A percentile compares a stretch with the other conserved stretches of the same genome.
Conservation (phyloP, 805 yeast species). For the Saccharomycopsis lassenensis region DNA sequence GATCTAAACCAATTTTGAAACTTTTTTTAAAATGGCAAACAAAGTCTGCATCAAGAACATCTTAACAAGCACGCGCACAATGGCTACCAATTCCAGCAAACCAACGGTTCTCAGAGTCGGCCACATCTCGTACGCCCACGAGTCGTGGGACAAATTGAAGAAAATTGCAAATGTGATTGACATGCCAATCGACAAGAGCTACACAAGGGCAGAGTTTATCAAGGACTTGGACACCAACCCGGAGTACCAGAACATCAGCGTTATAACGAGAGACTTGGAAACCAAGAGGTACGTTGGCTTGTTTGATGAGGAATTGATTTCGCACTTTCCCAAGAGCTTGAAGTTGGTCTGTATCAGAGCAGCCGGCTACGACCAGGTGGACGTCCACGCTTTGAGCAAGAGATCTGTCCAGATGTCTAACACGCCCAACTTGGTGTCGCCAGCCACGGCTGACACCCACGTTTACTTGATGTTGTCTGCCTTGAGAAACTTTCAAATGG, state of each 20-base stretch:
- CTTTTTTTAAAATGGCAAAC: too few species aligned
- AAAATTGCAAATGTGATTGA: conserved; percentile 37
- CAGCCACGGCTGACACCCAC: conserved; percentile 64
- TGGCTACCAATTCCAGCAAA: too few species aligned
- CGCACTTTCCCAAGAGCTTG: conserved; percentile 42
- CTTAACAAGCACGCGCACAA: too few species aligned
- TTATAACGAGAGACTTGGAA: conserved; percentile 42
- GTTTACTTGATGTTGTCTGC: conserved; percentile 53
- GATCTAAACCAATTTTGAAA: too few species aligned
- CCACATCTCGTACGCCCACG: conserved; percentile 43
- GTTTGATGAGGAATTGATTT: conserved; percentile 51
- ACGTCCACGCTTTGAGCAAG: conserved; percentile 39
- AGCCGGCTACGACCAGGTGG: conserved; percentile 71
- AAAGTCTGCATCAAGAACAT: too few species aligned
- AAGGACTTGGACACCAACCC: conserved; percentile 26
- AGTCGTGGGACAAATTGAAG: conserved; percentile 52
- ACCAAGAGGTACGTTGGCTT: conserved; percentile 46
- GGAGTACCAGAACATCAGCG: conserved; percentile 22
- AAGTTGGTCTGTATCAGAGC: conserved; percentile 51
- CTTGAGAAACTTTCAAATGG: conserved; percentile 54
- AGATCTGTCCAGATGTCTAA: conserved; percentile 55
- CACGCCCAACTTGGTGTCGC: conserved; percentile 55
- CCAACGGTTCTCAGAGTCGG: conserved; percentile 63
- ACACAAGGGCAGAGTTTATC: conserved; percentile 31
- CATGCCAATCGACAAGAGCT: conserved; percentile 23